Evolutionary conservation across 2,329 filamentous ascomycete genomes (phyloP), one percentile per base, ranked within the genome.

Genomic region (Epichloe aotearoae): DNA sequence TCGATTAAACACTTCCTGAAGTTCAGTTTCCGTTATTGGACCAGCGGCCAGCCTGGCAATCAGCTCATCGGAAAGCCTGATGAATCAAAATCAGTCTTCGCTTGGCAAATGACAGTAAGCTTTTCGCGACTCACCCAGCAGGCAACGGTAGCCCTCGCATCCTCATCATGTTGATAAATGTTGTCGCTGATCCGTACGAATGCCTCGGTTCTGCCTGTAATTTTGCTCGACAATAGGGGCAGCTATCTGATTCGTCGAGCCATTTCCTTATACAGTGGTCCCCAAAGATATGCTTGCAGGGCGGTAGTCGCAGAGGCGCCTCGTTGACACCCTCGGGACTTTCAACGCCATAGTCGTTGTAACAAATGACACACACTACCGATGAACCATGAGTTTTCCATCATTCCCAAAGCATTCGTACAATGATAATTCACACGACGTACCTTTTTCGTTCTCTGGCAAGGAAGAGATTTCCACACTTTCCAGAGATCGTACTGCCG

Each of bases 211-310:
- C 74, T 2, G 77, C 75, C 3, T 72, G 76, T 23, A 84, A 67
- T 57, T 80, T 80, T 54, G 79, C 73, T 26, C 80, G 74, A 61
- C 80, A 84, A 58, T 83, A 83, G 0, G 80, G 80, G 56, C 80
- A 84, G 50, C 70, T 80, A 56, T 80, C 74, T 2, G 77, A 77
- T 44, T 82, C 77, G 49, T 77, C 70, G 41, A 84, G 73, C 80
- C 80, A 84, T 56, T 78, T 82, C 61, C 77, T 80, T 55, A 84
- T 79, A 61, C 80, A 84, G 56, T 75, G 71, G 51, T 82, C 73
- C 17, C 80, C 80, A 61, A 84, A 84, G 6, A 83, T 62, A 56
- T 84, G 80, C 56, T 76, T 79, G 68, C 80, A 84, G 56, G 72
- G 75, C 2, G 80, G 80, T 17, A 83, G 63, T 19, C 76, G 75